phyloP scores from a whole-genome alignment of 106 monocot species.

The Dendrobium chrysotoxum region DNA sequence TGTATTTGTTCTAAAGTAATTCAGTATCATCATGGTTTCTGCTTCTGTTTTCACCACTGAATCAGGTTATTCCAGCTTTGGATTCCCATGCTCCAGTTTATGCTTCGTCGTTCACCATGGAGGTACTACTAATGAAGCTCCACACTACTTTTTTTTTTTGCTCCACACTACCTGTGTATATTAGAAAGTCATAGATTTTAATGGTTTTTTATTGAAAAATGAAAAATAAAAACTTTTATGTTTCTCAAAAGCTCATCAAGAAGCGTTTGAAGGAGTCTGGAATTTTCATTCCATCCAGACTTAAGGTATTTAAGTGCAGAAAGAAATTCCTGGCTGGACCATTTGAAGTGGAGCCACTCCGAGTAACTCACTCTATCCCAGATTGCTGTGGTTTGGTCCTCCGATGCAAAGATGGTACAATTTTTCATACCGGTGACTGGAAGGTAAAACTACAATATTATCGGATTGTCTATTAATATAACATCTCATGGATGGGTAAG shows the following conservation, averaged over 20 bases:
- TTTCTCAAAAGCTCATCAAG: slow-evolving; percentile 70
- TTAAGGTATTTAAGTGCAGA: slow-evolving; percentile 65
- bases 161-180: neutral
- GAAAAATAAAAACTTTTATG: neutral
- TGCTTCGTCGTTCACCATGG: slow-evolving; percentile 97
- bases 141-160: neutral
- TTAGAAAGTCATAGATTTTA: neutral
- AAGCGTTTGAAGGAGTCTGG: slow-evolving; percentile 97
- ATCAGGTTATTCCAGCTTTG: slow-evolving; percentile 96
- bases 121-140: slow-evolving; percentile 40
- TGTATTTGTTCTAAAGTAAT: neutral
- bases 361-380: slow-evolving; percentile 99
- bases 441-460: slow-evolving; percentile 41
- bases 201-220: neutral
- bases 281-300: slow-evolving; percentile 82
- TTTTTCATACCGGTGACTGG: slow-evolving; percentile 99
- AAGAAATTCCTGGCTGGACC: slow-evolving; percentile 90
- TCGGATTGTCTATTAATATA: neutral
- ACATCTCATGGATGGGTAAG: neutral
- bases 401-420: slow-evolving; percentile 88
- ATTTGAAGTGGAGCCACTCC: slow-evolving; percentile 97
- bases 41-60: slow-evolving; percentile 5
- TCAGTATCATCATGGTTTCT: slow-evolving; percentile 5
- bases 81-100: slow-evolving; percentile 84
- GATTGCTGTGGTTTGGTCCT: slow-evolving; percentile 98